Evolutionary conservation across 176 grass and related monocot genomes (phyloP).

Genomic region (Phoenix roebelenii): DNA sequence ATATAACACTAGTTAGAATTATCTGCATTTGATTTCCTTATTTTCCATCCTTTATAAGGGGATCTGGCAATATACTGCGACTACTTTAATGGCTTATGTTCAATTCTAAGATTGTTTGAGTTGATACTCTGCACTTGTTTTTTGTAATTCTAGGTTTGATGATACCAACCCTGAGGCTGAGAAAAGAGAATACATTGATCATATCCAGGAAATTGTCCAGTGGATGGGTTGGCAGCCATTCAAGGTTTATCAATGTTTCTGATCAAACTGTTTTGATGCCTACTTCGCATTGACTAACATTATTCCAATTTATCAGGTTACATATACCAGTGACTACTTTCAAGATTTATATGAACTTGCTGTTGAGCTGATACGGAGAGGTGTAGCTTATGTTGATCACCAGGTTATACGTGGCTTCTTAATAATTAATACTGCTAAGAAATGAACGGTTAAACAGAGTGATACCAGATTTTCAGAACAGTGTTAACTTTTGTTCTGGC

Average conservation of each 20-base stretch:
- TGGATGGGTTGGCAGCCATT: constrained; percentile 99
- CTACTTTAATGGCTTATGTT: too few relatives aligned
- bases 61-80: too few relatives aligned
- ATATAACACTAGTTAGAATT: too few relatives aligned
- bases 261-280: neutral
- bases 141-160: constrained; percentile 53
- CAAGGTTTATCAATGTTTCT: constrained; percentile 19
- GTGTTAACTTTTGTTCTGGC: neutral
- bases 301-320: constrained; percentile 36
- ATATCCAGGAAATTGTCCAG: constrained; percentile 79
- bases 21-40: too few relatives aligned
- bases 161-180: constrained; percentile 99
- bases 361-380: constrained; percentile 76
- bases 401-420: constrained; percentile 34
- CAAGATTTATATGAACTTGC: constrained; percentile 86
- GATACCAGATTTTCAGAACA: too few relatives aligned
- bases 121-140: neutral
- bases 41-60: too few relatives aligned
- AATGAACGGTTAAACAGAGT: too few relatives aligned
- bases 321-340: constrained; percentile 96
- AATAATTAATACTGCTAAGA: too few relatives aligned
- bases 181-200: constrained; percentile 95
- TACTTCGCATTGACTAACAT: constrained; percentile 5
- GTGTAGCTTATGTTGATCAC: constrained; percentile 94
- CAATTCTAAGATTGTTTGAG: too few relatives aligned